Percentiles rank a stretch among this genome's conserved stretches.
phyloP scores from a whole-genome alignment of 768 basidiomycete genomes.

The Nidularia sp. region DNA sequence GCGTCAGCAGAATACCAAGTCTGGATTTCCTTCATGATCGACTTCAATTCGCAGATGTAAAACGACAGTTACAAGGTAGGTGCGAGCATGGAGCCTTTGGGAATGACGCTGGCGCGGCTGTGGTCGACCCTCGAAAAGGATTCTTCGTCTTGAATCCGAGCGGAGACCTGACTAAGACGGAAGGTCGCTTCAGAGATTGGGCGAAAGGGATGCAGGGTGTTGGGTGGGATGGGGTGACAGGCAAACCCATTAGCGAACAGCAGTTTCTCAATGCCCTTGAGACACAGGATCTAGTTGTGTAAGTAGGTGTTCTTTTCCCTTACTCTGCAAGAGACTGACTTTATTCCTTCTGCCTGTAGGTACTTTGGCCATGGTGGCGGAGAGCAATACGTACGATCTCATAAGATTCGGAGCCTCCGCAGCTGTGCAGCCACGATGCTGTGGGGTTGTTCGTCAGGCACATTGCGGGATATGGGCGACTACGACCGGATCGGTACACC shows the following conservation, averaged over 20 bases:
- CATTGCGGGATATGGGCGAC: conserved; percentile 86
- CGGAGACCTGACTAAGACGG: conserved; percentile 82
- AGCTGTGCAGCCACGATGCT: conserved; percentile 94
- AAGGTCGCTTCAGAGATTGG: conserved; percentile 81
- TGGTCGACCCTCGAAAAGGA: conserved; percentile 63
- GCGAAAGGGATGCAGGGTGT: conserved; percentile 60
- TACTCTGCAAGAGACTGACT: not conserved
- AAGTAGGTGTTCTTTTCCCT: conserved; percentile 27
- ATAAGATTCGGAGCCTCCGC: conserved; percentile 75
- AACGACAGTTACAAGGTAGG: conserved; percentile 17
- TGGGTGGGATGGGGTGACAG: conserved; percentile 85
- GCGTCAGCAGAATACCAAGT: conserved; percentile 91
- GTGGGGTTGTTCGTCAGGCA: conserved; percentile 98
- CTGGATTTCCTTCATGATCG: conserved; percentile 86
- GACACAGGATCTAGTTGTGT: conserved; percentile 87
- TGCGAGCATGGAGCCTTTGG: conserved; percentile 8
- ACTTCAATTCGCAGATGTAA: conserved; percentile 53
- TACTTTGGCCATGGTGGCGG: conserved; percentile 98
- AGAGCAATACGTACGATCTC: conserved; percentile 90
- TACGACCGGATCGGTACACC: conserved; percentile 92
- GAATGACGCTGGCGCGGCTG: conserved; percentile 35
- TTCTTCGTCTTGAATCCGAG: conserved; percentile 91
- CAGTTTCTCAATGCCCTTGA: conserved; percentile 73
- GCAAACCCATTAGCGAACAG: conserved; percentile 75
- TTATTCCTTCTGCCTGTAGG: conserved; percentile 34